Evolutionary conservation across 176 grass and related monocot species (phyloP), one percentile per base, ranked within the genome.

Genomic region (Puya raimondii): DNA sequence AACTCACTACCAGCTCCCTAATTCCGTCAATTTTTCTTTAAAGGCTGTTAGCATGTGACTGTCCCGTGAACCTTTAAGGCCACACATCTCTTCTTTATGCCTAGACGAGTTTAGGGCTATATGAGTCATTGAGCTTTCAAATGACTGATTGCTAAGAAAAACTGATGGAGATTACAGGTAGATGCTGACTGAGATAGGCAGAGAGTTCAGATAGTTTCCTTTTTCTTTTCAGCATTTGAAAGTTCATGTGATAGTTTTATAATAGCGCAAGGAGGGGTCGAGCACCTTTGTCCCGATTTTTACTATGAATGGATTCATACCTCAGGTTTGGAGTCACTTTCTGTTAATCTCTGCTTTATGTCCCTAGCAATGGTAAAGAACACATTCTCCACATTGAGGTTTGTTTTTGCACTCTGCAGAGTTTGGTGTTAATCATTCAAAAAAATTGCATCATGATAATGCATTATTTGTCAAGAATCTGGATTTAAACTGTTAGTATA

Each of bases 321-420:
- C 87, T 96, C 91, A 48, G 76, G 11, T 17, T 78, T 66, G 8
- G 85, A 67, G 10, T 88, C 91, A 63, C 77, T 72, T 70, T 96
- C 91, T 12, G 82, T 85, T 76, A 96, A 61, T 76, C 91, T 83
- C 71, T 83, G 91, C 68, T 91, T 91, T 52, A 96, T 85, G 70
- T 96, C 91, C 76, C 87, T 96, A 23, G 87, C 91, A 70, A 91
- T 91, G 67, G 87, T 85, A 64, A 96, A 85, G 82, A 96, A 96
- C 21, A 90, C 91, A 65, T 91, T 67, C 77, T 96, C 91, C 12
- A 96, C 91, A 42, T 96, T 88, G 59, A 91, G 69, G 71, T 96
- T 96, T 70, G 91, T 91, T 85, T 96, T 96, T 48, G 91, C 91
- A 83, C 91, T 96, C 91, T 96, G 84, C 49, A 81, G 7, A 69